phyloP scores from a whole-genome alignment of 371 early-diverging fungal genomes.

The Capillidium heterosporum region DNA sequence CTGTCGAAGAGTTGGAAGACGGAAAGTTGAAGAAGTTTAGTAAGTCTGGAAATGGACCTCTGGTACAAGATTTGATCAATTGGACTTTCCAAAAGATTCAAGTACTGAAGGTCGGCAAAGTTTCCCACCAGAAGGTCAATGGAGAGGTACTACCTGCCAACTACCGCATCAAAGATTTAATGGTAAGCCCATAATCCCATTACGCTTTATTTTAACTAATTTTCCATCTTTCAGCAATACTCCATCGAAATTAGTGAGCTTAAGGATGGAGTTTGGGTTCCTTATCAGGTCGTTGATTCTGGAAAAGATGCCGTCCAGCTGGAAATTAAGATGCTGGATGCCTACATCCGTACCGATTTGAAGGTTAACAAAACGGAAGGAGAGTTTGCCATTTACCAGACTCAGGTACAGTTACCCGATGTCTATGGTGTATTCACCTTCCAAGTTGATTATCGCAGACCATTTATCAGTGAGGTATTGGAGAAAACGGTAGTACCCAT shows the following conservation, averaged over 20 bases:
- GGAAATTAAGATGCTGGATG: constrained; percentile 90
- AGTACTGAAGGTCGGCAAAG: constrained; percentile 44
- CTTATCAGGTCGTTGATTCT: constrained; percentile 28
- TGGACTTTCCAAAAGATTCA: constrained; percentile 89
- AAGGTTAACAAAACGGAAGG: constrained; percentile 17
- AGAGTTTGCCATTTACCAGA: constrained; percentile 21
- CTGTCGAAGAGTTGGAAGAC: not conserved
- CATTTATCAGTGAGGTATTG: constrained; percentile 52
- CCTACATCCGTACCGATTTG: constrained; percentile 74
- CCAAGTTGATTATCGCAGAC: constrained; percentile 73
- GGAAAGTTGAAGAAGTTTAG: not conserved
- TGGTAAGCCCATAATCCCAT: constrained; percentile 31
- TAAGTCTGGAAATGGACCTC: constrained; percentile 46
- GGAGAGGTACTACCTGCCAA: constrained; percentile 39
- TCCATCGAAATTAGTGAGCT: constrained; percentile 60
- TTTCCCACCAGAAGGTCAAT: constrained; percentile 47
- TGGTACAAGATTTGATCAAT: constrained; percentile 46
- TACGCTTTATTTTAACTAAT: not conserved
- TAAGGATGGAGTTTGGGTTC: constrained; percentile 56
- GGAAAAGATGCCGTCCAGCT: constrained; percentile 50
- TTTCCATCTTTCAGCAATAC: constrained; percentile 32
- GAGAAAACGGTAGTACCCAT: constrained; percentile 63
- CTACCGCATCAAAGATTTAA: constrained; percentile 80
- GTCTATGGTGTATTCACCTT: constrained; percentile 92
- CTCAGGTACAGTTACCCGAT: constrained; percentile 66